Evolutionary conservation across 352 stramenopile genomes (phyloP).

Genomic region (Globisporangium orthogonon): DNA sequence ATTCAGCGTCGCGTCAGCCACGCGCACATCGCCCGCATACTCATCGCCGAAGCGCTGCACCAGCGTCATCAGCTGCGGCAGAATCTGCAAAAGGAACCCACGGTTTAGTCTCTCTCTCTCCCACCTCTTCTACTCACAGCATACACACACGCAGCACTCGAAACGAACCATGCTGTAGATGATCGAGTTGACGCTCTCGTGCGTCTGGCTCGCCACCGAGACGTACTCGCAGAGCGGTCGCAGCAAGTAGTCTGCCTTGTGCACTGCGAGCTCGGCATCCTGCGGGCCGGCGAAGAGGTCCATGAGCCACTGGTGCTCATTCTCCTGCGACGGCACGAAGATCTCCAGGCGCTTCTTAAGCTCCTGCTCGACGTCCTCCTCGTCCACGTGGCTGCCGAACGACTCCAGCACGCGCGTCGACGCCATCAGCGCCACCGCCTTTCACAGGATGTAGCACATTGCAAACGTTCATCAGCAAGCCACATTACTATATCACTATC

Average conservation of each 20-base stretch:
- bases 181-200: constrained; percentile 22
- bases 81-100: constrained; percentile 12
- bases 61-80: constrained; percentile 39
- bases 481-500: not conserved
- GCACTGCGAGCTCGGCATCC: constrained; percentile 15
- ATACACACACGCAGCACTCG: not conserved
- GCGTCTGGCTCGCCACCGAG: constrained; percentile 60
- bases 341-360: constrained; percentile 51
- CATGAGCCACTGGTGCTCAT: constrained; percentile 51
- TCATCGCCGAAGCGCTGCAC: constrained; percentile 16
- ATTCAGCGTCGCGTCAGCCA: constrained; percentile 37
- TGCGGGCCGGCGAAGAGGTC: constrained; percentile 28
- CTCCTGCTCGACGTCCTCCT: constrained; percentile 29
- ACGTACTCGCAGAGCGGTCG: constrained; percentile 54
- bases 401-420: constrained; percentile 57
- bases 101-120: not conserved
- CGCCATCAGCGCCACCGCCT: constrained; percentile 68
- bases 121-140: not conserved
- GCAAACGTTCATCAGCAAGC: not conserved
- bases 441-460: not conserved
- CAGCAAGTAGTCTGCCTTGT: constrained; percentile 42
- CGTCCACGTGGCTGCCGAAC: constrained; percentile 36
- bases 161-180: constrained; percentile 38
- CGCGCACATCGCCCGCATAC: constrained; percentile 4
- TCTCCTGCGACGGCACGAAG: constrained; percentile 21